Evolutionary conservation across 2,329 filamentous ascomycete species (phyloP), one percentile per base, ranked within the genome.

Genomic region (Diaporthe longicolla): DNA sequence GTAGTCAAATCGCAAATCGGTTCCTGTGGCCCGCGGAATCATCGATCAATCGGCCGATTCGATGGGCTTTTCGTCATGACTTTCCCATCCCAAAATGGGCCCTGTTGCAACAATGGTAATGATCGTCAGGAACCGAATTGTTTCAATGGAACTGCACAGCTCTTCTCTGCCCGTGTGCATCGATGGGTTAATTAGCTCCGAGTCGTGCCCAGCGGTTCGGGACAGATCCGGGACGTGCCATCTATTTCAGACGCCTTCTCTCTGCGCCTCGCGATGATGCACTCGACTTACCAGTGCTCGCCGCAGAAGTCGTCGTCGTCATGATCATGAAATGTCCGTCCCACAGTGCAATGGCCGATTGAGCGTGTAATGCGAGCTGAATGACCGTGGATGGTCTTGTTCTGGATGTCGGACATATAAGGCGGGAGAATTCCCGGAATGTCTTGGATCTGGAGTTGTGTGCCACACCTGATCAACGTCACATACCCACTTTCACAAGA

Each of bases 251-350:
- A 24, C 32, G n/a, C n/a, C n/a, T 13, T 54, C 32, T 26, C 45
- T 13, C 10, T 29, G 32, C 63, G 45, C 15, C 32, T 26, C 13
- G 48, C 63, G 63, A 68, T 68, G 63, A 68, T 68, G 63, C 19
- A 37, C 32, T 54, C 13, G 48, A 54, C 63, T 54, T 9, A n/a
- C n/a, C 29, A 26, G 45, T 32, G 63, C 48, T 26, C 32, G 45
- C 5, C 19, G 15, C 63, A 54, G n/a, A 26, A 63, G 70, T 74
- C 73, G 48, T 73, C 71, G 54, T 72, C 70, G 73, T 70, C 73
- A 74, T 72, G 70, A 32, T 24, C 17, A 21, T 32, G 21, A 24
- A 21, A 65, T 35, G 1, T 19, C 50, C 48, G 50, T 29, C 24
- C 29, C 24, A 3, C 57, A 63, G 15, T 32, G n/a, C 24, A 24